Percentiles rank a stretch among this genome's conserved stretches.
These are phyloP conservation scores for Pythium sp. DNA, from an alignment of 352 stramenopile species.

Conservation along the genomic window DNA sequence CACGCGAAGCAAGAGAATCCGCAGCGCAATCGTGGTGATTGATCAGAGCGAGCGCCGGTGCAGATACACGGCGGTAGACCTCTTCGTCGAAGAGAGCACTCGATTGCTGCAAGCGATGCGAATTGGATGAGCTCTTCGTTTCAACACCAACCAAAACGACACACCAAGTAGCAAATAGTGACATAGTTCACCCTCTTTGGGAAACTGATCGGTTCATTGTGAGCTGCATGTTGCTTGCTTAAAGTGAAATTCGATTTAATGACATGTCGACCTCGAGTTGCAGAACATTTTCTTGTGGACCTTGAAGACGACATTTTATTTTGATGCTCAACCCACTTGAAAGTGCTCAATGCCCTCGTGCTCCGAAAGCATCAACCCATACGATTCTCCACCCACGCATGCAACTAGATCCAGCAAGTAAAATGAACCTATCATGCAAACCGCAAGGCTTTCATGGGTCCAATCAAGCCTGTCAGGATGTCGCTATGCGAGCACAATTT, in stretches of 20 bases:
- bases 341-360: background rate
- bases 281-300: constrained; percentile 1
- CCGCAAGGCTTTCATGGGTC: background rate
- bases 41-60: background rate
- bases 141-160: constrained; percentile 15
- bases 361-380: background rate
- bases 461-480: background rate
- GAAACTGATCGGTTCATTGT: background rate
- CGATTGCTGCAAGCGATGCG: background rate
- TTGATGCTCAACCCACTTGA: background rate
- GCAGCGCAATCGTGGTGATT: constrained; percentile 10
- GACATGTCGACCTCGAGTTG: background rate
- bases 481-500: background rate
- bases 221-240: background rate
- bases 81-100: constrained; percentile 4
- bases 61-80: background rate
- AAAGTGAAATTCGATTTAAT: background rate
- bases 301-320: background rate
- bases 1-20: background rate
- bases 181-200: background rate
- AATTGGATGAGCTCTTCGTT: constrained; percentile 6
- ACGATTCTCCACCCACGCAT: background rate
- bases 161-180: background rate
- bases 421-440: background rate
- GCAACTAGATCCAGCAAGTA: background rate